These are phyloP conservation scores for Hyaloscypha variabilis DNA, from an alignment of 495 filamentous ascomycete genomes.

Conservation along the genomic window DNA sequence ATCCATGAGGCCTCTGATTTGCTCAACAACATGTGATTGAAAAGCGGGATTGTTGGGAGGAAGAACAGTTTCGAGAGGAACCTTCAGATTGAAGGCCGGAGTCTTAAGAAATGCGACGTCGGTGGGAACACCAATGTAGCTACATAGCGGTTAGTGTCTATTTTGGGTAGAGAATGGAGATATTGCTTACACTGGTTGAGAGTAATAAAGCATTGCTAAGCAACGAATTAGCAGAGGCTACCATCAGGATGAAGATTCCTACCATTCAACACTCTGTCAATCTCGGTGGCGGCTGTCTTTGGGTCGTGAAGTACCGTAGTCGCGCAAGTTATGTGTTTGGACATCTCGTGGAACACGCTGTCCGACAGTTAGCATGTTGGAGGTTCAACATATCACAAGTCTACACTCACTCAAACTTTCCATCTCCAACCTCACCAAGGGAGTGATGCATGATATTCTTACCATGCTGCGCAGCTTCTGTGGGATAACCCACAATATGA, in stretches of 20 bases:
- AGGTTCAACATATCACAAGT: conserved; percentile 40
- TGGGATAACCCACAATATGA: conserved; percentile 67
- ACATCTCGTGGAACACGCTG: conserved; percentile 44
- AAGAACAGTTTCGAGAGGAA: conserved; percentile 2
- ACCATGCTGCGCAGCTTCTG: conserved; percentile 32
- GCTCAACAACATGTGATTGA: conserved; percentile 29
- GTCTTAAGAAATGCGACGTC: conserved; percentile 7
- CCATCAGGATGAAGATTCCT: neutral
- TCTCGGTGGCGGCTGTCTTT: conserved; percentile 38
- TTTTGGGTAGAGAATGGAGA: neutral
- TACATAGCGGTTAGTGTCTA: neutral
- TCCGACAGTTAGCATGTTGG: conserved; percentile 9
- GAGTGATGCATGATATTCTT: conserved; percentile 21
- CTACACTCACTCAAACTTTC: conserved; percentile 32
- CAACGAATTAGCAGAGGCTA: neutral
- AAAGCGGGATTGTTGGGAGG: conserved; percentile 10
- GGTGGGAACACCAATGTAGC: conserved; percentile 11
- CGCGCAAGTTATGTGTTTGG: conserved; percentile 38
- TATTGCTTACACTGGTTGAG: conserved; percentile 31
- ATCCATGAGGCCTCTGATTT: conserved; percentile 33
- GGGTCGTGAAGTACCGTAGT: conserved; percentile 39
- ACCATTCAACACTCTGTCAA: conserved; percentile 43
- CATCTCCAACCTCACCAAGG: conserved; percentile 27
- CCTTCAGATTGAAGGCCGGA: neutral
- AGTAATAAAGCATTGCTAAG: conserved; percentile 33